A percentile compares a stretch with the other conserved stretches of the same genome.
Evolutionary conservation across 2,329 filamentous ascomycete genomes (phyloP).

Genomic region (Alternaria tenuissima): DNA sequence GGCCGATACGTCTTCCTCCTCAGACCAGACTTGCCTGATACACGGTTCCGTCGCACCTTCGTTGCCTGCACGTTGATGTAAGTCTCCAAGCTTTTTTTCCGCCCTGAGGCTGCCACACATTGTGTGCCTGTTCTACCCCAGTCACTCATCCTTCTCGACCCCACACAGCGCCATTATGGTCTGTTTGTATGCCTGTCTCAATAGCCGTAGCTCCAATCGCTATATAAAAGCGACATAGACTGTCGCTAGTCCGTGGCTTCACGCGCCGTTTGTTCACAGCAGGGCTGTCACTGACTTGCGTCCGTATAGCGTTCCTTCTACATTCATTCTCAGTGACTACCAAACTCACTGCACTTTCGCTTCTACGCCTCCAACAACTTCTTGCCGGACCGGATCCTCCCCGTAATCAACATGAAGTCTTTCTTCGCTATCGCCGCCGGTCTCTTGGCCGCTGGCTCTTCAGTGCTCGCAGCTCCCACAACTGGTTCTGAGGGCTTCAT

Average conservation of each 20-base stretch:
- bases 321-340: constrained; percentile 29
- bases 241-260: constrained; percentile 16
- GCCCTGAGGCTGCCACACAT: constrained; percentile 19
- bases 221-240: constrained; percentile 24
- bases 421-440: constrained; percentile 36
- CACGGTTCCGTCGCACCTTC: constrained; percentile 37
- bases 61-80: constrained; percentile 46
- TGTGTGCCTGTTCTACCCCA: constrained; percentile 22
- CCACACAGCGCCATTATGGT: constrained; percentile 22
- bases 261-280: constrained; percentile 18
- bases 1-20: constrained; percentile 42
- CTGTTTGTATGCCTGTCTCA: constrained; percentile 21
- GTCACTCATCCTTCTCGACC: constrained; percentile 15
- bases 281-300: constrained; percentile 27
- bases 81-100: constrained; percentile 32
- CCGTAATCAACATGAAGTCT: constrained; percentile 43
- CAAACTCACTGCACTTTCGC: constrained; percentile 25
- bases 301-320: constrained; percentile 28
- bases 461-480: no score
- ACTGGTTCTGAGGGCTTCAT: no score
- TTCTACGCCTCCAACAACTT: constrained; percentile 22
- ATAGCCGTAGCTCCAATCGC: constrained; percentile 15
- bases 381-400: constrained; percentile 35
- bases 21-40: constrained; percentile 33
- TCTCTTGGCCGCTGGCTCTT: constrained; percentile 23